These are phyloP conservation scores for Stylonectria norvegica DNA, from an alignment of 2,329 filamentous ascomycete genomes.

Conservation along the genomic window DNA sequence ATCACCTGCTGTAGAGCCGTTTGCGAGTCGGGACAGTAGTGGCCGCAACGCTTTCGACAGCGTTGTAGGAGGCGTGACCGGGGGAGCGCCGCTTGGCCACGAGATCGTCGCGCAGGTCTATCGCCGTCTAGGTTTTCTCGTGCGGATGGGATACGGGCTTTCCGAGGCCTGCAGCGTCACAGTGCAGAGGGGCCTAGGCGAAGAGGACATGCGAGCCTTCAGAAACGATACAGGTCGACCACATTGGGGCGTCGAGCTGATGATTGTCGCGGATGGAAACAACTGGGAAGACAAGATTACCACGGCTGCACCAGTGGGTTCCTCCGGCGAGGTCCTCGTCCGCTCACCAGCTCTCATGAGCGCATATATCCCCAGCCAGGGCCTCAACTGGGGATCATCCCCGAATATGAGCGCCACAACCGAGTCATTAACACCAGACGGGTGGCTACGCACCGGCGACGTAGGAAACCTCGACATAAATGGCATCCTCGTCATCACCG, in stretches of 20 bases:
- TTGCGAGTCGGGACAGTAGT: constrained; percentile 42
- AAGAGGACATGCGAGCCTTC: constrained; percentile 42
- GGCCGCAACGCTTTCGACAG: constrained; percentile 55
- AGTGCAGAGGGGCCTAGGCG: constrained; percentile 54
- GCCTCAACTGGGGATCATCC: constrained; percentile 21
- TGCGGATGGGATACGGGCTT: constrained; percentile 68
- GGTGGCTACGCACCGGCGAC: constrained; percentile 71
- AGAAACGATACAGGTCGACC: constrained; percentile 61
- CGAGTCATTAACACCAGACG: constrained; percentile 46
- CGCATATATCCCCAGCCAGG: constrained; percentile 63
- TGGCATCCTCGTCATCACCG: constrained; percentile 62
- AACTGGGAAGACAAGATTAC: constrained; percentile 30
- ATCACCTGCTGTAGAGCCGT: constrained; percentile 62
- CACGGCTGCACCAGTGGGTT: constrained; percentile 40
- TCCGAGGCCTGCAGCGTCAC: constrained; percentile 67
- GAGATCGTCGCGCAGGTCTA: constrained; percentile 58
- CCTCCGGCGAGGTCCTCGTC: constrained; percentile 64
- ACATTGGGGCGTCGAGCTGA: constrained; percentile 65
- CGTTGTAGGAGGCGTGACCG: constrained; percentile 51
- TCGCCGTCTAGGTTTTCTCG: constrained; percentile 51
- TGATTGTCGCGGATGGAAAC: constrained; percentile 53
- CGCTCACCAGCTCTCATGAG: constrained; percentile 62
- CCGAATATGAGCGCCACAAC: constrained; percentile 37
- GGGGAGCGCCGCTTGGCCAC: constrained; percentile 60
- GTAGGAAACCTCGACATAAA: constrained; percentile 56